Evolutionary conservation across 179 eudicot species (phyloP), one percentile per base, ranked within the genome.

Genomic region (Drosera spatulata): DNA sequence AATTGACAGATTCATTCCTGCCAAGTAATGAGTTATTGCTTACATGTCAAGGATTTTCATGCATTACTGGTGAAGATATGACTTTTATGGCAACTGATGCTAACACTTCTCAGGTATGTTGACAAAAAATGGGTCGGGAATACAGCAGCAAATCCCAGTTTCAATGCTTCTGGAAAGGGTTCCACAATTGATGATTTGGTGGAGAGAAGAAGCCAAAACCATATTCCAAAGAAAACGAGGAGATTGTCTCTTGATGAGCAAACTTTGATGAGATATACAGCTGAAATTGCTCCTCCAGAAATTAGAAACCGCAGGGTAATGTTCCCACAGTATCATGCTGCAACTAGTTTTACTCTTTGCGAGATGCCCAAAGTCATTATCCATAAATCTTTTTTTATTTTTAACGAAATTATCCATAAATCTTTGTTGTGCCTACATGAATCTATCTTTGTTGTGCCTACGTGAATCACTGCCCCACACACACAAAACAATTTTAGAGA

Each of bases 161-260:
- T 61, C 3, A 39, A 65, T 59, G 52, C 61, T 33, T 37, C 39
- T 12, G 66, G 60, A 63, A 71, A 33, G 50, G 45, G 44, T 39
- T 5, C 56, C 3, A 66, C 14, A 38, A 9, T 15, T 52, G 52
- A 69, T 10, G 63, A 11, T 8, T 11, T 41, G 37, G 61, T 15
- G 11, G 68, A 48, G 2, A 13, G 55, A 39, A 22, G 12, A 38
- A 41, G 64, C 3, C 46, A 49, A 58, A 53, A 40, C 43, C 55
- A 51, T 9, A 67, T 72, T 43, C 73, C 84, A 39, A 73, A 39
- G 64, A 85, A 67, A 74, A 69, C 74, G 57, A 72, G 80, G 62
- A 78, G 70, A 51, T 72, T 73, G 8, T 85, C 91, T 46, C 69
- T 85, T 8, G 87, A 82, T 54, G 91, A 79, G 58, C 74, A 73